Evolutionary conservation across 2,329 filamentous ascomycete species (phyloP), one percentile per base, ranked within the genome.

Genomic region (Arthroderma sp.): DNA sequence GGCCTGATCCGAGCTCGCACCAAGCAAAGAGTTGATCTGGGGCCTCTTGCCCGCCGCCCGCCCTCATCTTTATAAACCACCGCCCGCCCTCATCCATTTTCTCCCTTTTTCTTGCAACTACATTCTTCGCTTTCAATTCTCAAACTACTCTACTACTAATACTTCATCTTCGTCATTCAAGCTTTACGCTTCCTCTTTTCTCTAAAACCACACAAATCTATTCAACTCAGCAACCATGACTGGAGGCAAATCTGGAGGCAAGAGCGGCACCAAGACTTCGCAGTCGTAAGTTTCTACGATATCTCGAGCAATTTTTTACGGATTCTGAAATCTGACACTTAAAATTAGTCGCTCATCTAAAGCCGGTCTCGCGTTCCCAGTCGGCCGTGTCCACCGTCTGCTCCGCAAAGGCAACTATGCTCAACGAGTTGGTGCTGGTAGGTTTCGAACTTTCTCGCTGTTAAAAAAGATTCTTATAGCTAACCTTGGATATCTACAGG

Each of bases 241-340:
- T 86, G 89, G 89, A 80, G 89, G 91, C 73, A 98, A 98, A 76
- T 95, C 89, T 75, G 91, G 91, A 73, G 91, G 91, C 81, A 96
- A 96, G 83, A 88, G 89, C 77, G 87, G 88, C 75, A 83, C 84
- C 76, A 98, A 98, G 86, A 94, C 84, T 78, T 85, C 91, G 65
- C 91, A 96, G 78, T 95, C 88, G 91, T 96, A 75, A 81, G 88
- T 83, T 48, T 51, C 32, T 38, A 11, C 29, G 34, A 38, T 38
- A 8, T 46, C 40, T 38, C 9, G 15, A 22, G 15, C 9, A 10
- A 15, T 43, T 36, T 34, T 8, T 34, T 9, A 28, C 57, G 46
- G 45, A 42, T 40, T 47, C 30, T 48, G 27, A 52, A 71, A 73
- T 64, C 75, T 61, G 55, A 47, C 40, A 45, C 40, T 51, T 51